A percentile compares a stretch with the other conserved stretches of the same genome.
These are phyloP conservation scores for Sporisorium graminicola DNA, from an alignment of 1,284 basidiomycete genomes.

Conservation along the genomic window DNA sequence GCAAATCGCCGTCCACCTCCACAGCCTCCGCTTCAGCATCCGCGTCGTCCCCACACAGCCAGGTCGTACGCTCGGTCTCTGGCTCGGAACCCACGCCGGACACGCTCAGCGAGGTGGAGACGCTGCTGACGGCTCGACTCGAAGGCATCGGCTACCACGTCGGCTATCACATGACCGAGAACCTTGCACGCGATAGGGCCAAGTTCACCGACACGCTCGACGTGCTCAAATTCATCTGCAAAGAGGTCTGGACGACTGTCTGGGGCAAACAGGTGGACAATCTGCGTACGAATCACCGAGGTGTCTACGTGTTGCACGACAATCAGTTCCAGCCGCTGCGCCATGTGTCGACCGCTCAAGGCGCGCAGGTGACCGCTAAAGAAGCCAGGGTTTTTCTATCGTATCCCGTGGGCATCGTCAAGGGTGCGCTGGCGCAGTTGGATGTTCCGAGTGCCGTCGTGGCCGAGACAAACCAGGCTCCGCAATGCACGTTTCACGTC, in stretches of 20 bases:
- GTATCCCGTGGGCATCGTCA: slow-evolving; percentile 56
- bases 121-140: slow-evolving; percentile 78
- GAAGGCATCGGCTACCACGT: slow-evolving; percentile 88
- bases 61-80: slow-evolving; percentile 40
- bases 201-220: slow-evolving; percentile 87
- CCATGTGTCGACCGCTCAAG: slow-evolving; percentile 82
- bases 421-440: slow-evolving; percentile 55
- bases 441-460: slow-evolving; percentile 58
- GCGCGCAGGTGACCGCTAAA: slow-evolving; percentile 77
- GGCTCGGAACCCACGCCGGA: slow-evolving; percentile 41
- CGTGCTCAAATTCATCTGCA: slow-evolving; percentile 93
- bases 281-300: slow-evolving; percentile 90
- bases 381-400: slow-evolving; percentile 51
- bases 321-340: slow-evolving; percentile 86
- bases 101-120: slow-evolving; percentile 74
- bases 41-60: slow-evolving; percentile 10
- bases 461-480: slow-evolving; percentile 56
- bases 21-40: slow-evolving; percentile 8
- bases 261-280: slow-evolving; percentile 97
- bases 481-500: slow-evolving; percentile 59
- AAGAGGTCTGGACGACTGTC: slow-evolving; percentile 87
- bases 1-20: neutral
- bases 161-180: slow-evolving; percentile 85
- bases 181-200: slow-evolving; percentile 80
- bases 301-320: slow-evolving; percentile 92